A percentile compares a stretch with the other conserved stretches of the same genome.
These are phyloP conservation scores for Ceratobasidium sp. DNA, from an alignment of 1,284 basidiomycete species.

Conservation along the genomic window DNA sequence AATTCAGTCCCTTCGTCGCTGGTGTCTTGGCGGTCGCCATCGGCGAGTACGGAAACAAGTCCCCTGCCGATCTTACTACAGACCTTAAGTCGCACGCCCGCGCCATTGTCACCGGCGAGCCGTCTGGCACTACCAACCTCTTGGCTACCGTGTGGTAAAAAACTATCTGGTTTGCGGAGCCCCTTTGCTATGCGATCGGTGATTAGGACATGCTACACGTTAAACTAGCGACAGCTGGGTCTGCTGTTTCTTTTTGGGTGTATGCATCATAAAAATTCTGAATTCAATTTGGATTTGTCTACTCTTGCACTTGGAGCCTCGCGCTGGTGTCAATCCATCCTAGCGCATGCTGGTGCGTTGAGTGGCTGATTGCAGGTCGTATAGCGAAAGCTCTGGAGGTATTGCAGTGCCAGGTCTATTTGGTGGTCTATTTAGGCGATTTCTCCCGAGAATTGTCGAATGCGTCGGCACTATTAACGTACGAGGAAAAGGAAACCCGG, in stretches of 20 bases:
- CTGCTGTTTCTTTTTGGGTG: neutral
- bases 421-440: too few species aligned
- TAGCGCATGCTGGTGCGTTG: too few species aligned
- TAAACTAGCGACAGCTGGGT: neutral
- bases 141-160: constrained; percentile 30
- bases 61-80: constrained; percentile 18
- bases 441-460: too few species aligned
- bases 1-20: constrained; percentile 45
- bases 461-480: too few species aligned
- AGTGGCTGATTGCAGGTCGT: too few species aligned
- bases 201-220: too few species aligned
- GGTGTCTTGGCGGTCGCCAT: constrained; percentile 43
- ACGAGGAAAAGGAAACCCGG: too few species aligned
- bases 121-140: constrained; percentile 33
- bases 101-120: constrained; percentile 16
- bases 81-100: constrained; percentile 36
- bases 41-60: constrained; percentile 37
- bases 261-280: neutral
- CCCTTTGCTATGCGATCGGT: too few species aligned
- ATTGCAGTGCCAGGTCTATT: too few species aligned
- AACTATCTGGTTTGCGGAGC: too few species aligned
- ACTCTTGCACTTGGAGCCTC: neutral
- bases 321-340: neutral
- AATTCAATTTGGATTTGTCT: neutral
- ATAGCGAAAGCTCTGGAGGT: too few species aligned